Conservation (phyloP, 2,329 filamentous ascomycete genomes). For the Cladosporium sphaerospermum region DNA sequence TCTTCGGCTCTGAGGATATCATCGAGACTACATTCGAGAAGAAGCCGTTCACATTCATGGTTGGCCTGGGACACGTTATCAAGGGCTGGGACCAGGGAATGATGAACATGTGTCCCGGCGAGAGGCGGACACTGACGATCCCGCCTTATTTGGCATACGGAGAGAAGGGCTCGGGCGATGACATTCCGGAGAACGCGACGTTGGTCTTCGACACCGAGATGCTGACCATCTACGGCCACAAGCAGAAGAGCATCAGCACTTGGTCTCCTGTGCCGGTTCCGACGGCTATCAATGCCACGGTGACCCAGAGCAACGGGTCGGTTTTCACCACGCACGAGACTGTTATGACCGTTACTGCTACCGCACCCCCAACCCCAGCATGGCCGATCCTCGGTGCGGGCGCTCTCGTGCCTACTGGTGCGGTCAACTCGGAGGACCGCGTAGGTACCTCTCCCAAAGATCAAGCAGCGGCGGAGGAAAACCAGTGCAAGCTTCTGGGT, state of each 20-base stretch:
- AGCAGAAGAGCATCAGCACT: constrained; percentile 19
- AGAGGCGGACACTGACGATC: constrained; percentile 87
- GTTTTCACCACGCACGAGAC: not conserved
- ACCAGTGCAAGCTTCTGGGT: constrained; percentile 78
- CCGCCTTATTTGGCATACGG: constrained; percentile 82
- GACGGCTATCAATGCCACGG: constrained; percentile 3
- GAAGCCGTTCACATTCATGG: constrained; percentile 70
- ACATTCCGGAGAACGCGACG: constrained; percentile 82
- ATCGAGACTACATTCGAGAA: constrained; percentile 63
- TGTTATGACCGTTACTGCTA: constrained; percentile 18
- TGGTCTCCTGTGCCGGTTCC: constrained; percentile 1
- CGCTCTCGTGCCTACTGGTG: not conserved
- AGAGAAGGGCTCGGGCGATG: constrained; percentile 64
- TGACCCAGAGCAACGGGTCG: constrained; percentile 6
- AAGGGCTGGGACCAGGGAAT: constrained; percentile 94
- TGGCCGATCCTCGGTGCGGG: constrained; percentile 3
- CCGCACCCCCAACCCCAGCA: constrained; percentile 19
- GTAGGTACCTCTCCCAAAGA: constrained; percentile 15
- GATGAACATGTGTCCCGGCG: constrained; percentile 90
- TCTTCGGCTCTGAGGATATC: constrained; percentile 59
- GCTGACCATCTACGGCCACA: constrained; percentile 71
- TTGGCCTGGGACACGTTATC: constrained; percentile 84
- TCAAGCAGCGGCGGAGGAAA: constrained; percentile 38
- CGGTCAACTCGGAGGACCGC: constrained; percentile 13
- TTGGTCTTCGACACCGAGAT: constrained; percentile 90